Evolutionary conservation across 805 yeast species (phyloP).

Genomic region (Debaryomyces tyrocola): DNA sequence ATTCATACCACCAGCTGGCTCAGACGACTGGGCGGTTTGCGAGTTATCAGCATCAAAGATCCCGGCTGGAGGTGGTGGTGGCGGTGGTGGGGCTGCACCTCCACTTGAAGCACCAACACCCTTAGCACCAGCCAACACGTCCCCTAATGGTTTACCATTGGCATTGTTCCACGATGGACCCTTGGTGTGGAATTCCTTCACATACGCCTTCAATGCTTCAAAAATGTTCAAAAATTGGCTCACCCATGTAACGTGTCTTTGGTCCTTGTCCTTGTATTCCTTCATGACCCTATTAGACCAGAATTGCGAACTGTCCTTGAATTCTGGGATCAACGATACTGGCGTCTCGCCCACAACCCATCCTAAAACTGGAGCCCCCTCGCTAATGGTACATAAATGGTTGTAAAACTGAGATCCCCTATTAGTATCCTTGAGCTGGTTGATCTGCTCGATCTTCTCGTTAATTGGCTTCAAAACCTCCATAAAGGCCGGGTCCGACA

Average conservation of each 20-base stretch:
- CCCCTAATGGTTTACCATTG: constrained; percentile 57
- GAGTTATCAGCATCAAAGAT: constrained; percentile 46
- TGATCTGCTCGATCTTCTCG: constrained; percentile 54
- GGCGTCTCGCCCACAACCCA: constrained; percentile 87
- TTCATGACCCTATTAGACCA: constrained; percentile 91
- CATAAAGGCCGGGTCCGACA: constrained; percentile 51
- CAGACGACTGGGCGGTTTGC: constrained; percentile 12
- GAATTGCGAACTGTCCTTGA: constrained; percentile 88
- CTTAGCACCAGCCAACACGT: constrained; percentile 44
- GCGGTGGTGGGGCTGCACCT: constrained; percentile 71
- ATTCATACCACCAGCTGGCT: constrained; percentile 55
- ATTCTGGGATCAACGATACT: constrained; percentile 72
- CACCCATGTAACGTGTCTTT: constrained; percentile 80
- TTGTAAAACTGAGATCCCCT: constrained; percentile 64
- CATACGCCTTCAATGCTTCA: constrained; percentile 69
- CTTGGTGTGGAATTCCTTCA: constrained; percentile 73
- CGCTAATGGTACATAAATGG: constrained; percentile 80
- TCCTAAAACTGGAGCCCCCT: constrained; percentile 86
- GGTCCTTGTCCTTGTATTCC: constrained; percentile 73
- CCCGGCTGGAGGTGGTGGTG: constrained; percentile 81
- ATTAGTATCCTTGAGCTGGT: constrained; percentile 69
- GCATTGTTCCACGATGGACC: constrained; percentile 80
- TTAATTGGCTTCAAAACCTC: constrained; percentile 70
- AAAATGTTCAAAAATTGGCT: constrained; percentile 60
- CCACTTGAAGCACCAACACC: constrained; percentile 23